Conservation (phyloP, 2,329 filamentous ascomycete genomes). For the Laburnicola sp. region DNA sequence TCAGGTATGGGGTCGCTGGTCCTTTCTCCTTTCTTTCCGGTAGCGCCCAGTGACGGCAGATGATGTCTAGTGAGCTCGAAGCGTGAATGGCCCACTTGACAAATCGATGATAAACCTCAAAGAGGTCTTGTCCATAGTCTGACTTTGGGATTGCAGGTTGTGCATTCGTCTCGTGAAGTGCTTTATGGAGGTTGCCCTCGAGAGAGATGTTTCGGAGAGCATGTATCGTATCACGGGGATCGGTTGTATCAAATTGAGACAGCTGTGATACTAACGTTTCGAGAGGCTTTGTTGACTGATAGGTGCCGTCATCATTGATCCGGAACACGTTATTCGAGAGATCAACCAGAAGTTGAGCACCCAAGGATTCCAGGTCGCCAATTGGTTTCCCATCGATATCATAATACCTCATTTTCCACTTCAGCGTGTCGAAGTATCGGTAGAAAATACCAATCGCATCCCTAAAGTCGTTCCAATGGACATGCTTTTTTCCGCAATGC, state of each 20-base stretch:
- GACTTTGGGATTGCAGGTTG: constrained; percentile 1
- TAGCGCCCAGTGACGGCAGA: constrained; percentile 19
- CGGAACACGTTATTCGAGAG: constrained; percentile 20
- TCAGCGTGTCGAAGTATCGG: constrained; percentile 13
- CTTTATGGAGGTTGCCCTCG: background rate
- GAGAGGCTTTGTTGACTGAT: constrained; percentile 15
- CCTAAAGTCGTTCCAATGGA: constrained; percentile 36
- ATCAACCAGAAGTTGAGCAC: constrained; percentile 19
- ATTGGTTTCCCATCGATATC: background rate
- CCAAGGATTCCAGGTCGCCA: constrained; percentile 2
- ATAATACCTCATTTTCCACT: background rate
- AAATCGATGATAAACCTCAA: constrained; percentile 16
- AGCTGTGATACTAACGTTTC: constrained; percentile 26
- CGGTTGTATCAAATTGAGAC: constrained; percentile 21
- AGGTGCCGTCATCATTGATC: no score
- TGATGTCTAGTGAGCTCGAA: constrained; percentile 13
- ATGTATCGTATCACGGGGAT: constrained; percentile 31
- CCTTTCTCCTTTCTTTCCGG: background rate
- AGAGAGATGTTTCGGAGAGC: constrained; percentile 22
- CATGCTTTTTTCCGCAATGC: constrained; percentile 9
- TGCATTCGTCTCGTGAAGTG: background rate
- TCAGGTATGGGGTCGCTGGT: background rate
- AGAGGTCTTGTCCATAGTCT: constrained; percentile 13
- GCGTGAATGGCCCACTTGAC: constrained; percentile 8
- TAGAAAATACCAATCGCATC: constrained; percentile 23